A percentile compares a stretch with the other conserved stretches of the same genome.
phyloP scores from a whole-genome alignment of 2,329 filamentous ascomycete genomes.

The Apiospora hydei region DNA sequence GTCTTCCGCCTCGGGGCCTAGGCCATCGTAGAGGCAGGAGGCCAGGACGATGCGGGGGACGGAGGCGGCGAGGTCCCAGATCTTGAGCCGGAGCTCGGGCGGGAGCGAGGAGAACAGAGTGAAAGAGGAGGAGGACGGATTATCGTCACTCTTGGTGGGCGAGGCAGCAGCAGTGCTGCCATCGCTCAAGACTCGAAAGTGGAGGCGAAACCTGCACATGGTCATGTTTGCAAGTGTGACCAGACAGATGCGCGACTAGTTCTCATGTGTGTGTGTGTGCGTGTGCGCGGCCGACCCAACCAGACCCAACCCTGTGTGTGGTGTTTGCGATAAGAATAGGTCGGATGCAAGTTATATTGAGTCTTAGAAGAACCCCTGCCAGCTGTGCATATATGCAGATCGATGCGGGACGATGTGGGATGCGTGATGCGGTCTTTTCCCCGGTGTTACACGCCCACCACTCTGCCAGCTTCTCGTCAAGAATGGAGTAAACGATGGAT shows the following conservation, averaged over 20 bases:
- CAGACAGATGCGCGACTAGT: neutral
- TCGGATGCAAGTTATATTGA: neutral
- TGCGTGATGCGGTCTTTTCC: slow-evolving; percentile 3
- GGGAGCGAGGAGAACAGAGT: slow-evolving; percentile 50
- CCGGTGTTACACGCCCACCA: neutral
- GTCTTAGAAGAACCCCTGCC: neutral
- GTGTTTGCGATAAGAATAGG: neutral
- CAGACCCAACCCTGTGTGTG: neutral
- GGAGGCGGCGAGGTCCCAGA: slow-evolving; percentile 54
- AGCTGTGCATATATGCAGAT: neutral
- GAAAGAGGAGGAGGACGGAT: slow-evolving; percentile 28
- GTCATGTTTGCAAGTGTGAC: slow-evolving; percentile 8
- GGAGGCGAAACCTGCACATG: slow-evolving; percentile 5
- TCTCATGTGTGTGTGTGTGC: neutral
- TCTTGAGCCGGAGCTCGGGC: slow-evolving; percentile 54
- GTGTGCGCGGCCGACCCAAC: neutral
- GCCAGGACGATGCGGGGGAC: slow-evolving; percentile 52
- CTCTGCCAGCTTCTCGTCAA: neutral
- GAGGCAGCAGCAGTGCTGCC: neutral
- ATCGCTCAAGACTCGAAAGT: slow-evolving; percentile 21
- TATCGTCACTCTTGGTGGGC: neutral
- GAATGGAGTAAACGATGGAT: neutral
- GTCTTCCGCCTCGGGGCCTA: slow-evolving; percentile 25
- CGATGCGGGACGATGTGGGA: neutral
- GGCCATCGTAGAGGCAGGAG: slow-evolving; percentile 49